Evolutionary conservation across 1,139 yeast species (phyloP).

Genomic region (Barnettozyma hawaiiensis): DNA sequence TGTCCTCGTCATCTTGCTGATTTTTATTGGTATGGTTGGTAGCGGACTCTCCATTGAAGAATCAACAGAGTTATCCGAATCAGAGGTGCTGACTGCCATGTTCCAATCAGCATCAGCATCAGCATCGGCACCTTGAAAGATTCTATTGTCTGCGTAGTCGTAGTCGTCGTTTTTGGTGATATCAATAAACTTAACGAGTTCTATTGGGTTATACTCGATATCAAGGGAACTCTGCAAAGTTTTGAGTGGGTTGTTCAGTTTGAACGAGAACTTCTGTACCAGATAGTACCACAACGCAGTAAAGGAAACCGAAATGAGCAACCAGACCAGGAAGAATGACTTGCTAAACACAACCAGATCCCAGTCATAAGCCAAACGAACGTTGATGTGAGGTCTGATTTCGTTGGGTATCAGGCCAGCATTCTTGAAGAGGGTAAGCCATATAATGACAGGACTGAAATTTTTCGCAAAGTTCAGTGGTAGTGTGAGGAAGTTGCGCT

Average conservation of each 20-base stretch:
- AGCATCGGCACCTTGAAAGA: no score
- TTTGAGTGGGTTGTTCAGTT: constrained; percentile 8
- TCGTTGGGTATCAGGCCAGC: constrained; percentile 54
- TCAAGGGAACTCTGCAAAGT: background rate
- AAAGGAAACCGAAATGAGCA: constrained; percentile 8
- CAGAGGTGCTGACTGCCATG: background rate
- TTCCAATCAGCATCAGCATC: constrained; percentile 6
- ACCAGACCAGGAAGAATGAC: constrained; percentile 16
- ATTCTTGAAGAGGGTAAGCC: constrained; percentile 57
- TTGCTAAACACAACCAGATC: constrained; percentile 35
- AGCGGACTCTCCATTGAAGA: background rate
- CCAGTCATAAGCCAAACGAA: constrained; percentile 37
- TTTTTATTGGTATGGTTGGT: constrained; percentile 9
- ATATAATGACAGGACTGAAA: constrained; percentile 48
- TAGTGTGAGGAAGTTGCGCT: constrained; percentile 34
- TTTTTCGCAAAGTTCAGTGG: constrained; percentile 42
- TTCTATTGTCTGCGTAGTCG: background rate
- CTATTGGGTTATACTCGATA: constrained; percentile 7
- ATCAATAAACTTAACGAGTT: constrained; percentile 1
- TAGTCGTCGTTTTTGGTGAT: background rate
- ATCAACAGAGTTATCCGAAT: background rate
- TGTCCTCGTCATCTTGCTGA: constrained; percentile 13
- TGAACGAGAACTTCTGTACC: constrained; percentile 7
- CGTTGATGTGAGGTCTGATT: constrained; percentile 52
- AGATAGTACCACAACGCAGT: constrained; percentile 14